Evolutionary conservation across 257 asterid species (phyloP).

Genomic region (Solanum bulbocastanum): DNA sequence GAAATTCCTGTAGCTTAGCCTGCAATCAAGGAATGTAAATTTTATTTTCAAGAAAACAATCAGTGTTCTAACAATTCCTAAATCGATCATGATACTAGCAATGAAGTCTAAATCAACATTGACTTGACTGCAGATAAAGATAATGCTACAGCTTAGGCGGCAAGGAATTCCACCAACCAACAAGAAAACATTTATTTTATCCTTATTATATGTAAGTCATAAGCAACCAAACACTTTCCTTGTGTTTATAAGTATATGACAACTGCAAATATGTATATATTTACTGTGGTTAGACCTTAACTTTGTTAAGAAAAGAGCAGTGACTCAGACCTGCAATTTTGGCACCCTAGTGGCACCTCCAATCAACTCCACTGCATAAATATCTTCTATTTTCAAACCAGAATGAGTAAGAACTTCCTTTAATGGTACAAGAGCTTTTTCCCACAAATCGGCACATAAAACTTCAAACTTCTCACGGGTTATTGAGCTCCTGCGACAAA

Average conservation of each 20-base stretch:
- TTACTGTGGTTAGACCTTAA: not conserved
- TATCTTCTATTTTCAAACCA: constrained; percentile 63
- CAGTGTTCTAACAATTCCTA: not conserved
- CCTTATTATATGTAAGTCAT: not conserved
- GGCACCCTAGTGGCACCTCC: constrained; percentile 99
- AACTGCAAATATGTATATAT: not conserved
- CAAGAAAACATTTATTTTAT: not conserved
- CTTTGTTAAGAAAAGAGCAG: not conserved
- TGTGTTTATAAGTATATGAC: not conserved
- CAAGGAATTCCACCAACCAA: not conserved
- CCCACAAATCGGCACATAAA: constrained; percentile 87
- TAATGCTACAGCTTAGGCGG: not conserved
- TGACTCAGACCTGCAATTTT: constrained; percentile 69
- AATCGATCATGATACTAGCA: not conserved
- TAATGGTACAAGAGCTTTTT: constrained; percentile 70
- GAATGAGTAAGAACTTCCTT: constrained; percentile 70
- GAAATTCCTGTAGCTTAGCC: constrained; percentile 95
- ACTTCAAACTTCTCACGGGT: constrained; percentile 96
- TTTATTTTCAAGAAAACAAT: constrained; percentile 1
- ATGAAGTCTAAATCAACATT: not conserved
- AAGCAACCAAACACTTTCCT: not conserved
- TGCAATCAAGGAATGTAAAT: constrained; percentile 13
- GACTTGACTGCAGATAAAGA: not conserved
- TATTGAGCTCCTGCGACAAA: constrained; percentile 68
- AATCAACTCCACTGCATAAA: constrained; percentile 91